Base-by-base conservation (phyloP, 2,329 filamentous ascomycete genomes). In the Diaporthe destruens region DNA sequence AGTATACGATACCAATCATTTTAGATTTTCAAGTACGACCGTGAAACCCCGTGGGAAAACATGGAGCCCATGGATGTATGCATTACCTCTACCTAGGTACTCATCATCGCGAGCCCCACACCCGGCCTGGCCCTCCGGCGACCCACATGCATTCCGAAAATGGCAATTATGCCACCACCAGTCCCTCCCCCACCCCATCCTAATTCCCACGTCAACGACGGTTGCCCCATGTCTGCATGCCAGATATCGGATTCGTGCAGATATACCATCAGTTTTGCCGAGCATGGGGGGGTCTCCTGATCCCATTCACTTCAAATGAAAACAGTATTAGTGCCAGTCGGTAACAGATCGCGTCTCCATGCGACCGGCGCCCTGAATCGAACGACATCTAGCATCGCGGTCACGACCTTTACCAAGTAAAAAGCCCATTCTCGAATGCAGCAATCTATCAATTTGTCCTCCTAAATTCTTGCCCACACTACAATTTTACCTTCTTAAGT, bases 141-240 rank as follows among this genome's bases (percentile, higher is more conserved):
- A 49, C 20, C 44, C 44, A 49, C 44, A 49, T 49, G 44, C 44
- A 49, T n/a, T 49, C 44, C 44, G 44, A n/a, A 49, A 49, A 49
- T 2, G 44, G 44, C 44, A 49, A 49, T 49, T 49, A 20, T 49
- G n/a, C 44, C 44, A 49, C 44, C 44, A 49, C 20, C 44, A n/a
- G 20, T n/a, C 6, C 9, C 20, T 23, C 2, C 44, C 44, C 44
- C 44, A 49, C 44, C 44, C 44, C 44, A n/a, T n/a, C 20, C 44
- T 1, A 6, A 20, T 49, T n/a, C 44, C 44, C 44, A 49, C 20
- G 44, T n/a, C 44, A 49, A 49, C 7, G 44, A 49, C 44, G 18
- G 18, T 49, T 49, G 44, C 44, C n/a, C 44, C 44, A 8, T 36
- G 9, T 49, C 44, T 49, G 20, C 44, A 23, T 49, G 44, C 44